Conservation (phyloP, 2,329 filamentous ascomycete genomes). For the Tolypocladium album region DNA sequence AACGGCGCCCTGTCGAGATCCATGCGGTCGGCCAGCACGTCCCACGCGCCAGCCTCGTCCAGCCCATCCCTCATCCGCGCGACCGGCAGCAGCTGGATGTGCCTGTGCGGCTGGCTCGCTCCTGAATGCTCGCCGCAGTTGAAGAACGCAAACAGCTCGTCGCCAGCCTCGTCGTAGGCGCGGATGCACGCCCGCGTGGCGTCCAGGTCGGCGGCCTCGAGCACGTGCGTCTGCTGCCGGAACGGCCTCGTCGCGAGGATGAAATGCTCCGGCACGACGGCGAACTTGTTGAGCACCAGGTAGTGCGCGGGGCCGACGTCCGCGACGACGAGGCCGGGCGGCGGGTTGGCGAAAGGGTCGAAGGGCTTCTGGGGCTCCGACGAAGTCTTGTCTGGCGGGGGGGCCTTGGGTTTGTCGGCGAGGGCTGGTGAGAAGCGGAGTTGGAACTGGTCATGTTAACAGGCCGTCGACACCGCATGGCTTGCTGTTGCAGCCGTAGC, state of each 20-base stretch:
- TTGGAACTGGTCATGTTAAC: constrained; percentile 45
- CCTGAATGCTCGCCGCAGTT: constrained; percentile 60
- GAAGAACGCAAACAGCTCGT: constrained; percentile 54
- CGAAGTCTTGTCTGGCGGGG: constrained; percentile 20
- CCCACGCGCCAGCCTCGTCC: constrained; percentile 26
- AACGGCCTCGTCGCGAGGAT: constrained; percentile 57
- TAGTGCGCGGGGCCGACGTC: constrained; percentile 43
- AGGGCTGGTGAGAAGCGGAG: constrained; percentile 60
- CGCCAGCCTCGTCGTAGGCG: constrained; percentile 31
- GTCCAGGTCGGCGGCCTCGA: constrained; percentile 50
- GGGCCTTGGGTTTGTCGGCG: constrained; percentile 51
- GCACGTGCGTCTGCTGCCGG: constrained; percentile 52
- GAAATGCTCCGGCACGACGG: constrained; percentile 59
- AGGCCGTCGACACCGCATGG: background rate
- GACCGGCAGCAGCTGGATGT: constrained; percentile 61
- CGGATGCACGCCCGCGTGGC: constrained; percentile 51
- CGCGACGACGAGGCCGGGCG: constrained; percentile 40
- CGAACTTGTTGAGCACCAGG: constrained; percentile 67
- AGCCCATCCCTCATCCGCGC: constrained; percentile 49
- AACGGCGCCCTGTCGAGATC: constrained; percentile 27
- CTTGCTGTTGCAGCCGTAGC: background rate
- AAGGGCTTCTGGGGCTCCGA: constrained; percentile 25
- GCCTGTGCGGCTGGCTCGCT: constrained; percentile 61
- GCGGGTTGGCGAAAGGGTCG: constrained; percentile 56
- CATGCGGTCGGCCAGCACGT: constrained; percentile 33